Evolutionary conservation across 768 basidiomycete genomes (phyloP).

Genomic region (Calocybe gangraenosa): DNA sequence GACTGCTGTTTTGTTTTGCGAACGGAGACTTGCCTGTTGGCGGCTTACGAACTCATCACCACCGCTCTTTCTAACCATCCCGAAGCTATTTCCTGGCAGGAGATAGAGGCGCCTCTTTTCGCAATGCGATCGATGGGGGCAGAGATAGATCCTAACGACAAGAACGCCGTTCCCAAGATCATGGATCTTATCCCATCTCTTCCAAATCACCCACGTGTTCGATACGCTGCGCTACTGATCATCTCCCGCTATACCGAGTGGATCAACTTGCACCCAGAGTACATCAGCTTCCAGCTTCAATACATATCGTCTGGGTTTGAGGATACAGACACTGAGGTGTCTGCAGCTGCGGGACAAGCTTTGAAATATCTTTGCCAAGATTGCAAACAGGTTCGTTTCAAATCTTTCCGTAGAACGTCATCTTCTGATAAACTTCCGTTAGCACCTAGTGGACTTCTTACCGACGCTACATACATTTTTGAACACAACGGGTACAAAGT

Average conservation of each 20-base stretch:
- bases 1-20: conserved; percentile 96
- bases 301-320: conserved; percentile 94
- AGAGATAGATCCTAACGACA: conserved; percentile 79
- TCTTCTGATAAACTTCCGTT: conserved; percentile 10
- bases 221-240: conserved; percentile 92
- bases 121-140: conserved; percentile 99
- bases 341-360: conserved; percentile 92
- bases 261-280: conserved; percentile 86
- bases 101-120: conserved; percentile 95
- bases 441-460: conserved; percentile 91
- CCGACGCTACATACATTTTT: conserved; percentile 91
- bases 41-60: conserved; percentile 79
- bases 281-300: conserved; percentile 80
- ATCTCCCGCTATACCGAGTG: conserved; percentile 96
- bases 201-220: conserved; percentile 85
- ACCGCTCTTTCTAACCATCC: conserved; percentile 60
- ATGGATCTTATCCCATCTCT: conserved; percentile 92
- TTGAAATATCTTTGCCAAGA: conserved; percentile 97
- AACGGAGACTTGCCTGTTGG: conserved; percentile 75
- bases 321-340: conserved; percentile 73
- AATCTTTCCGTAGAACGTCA: neutral
- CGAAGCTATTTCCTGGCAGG: conserved; percentile 79
- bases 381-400: conserved; percentile 67
- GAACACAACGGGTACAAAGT: conserved; percentile 68
- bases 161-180: conserved; percentile 88